A percentile compares a stretch with the other conserved stretches of the same genome.
phyloP scores from a whole-genome alignment of 768 basidiomycete species.

The Tulasnella sp. region DNA sequence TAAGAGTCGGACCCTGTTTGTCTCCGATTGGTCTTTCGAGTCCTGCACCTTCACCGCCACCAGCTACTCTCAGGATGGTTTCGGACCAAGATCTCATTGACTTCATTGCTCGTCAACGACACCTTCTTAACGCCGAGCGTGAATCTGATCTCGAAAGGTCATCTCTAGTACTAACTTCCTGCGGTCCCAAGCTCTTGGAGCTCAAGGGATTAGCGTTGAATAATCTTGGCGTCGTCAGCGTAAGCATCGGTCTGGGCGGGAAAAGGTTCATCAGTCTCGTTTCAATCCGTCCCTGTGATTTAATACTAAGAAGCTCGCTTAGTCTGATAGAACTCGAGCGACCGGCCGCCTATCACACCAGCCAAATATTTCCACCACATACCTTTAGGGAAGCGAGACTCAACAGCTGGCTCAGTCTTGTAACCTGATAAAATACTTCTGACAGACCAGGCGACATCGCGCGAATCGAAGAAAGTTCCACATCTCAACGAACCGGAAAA shows the following conservation, averaged over 20 bases:
- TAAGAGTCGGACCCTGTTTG: background rate
- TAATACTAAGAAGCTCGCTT: slow-evolving; percentile 24
- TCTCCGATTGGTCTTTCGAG: background rate
- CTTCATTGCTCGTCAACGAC: slow-evolving; percentile 70
- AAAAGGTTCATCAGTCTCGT: slow-evolving; percentile 65
- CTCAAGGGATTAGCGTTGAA: slow-evolving; percentile 81
- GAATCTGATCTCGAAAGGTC: slow-evolving; percentile 83
- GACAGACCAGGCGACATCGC: slow-evolving; percentile 86
- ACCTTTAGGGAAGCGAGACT: slow-evolving; percentile 64
- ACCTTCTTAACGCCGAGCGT: slow-evolving; percentile 71
- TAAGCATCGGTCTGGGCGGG: slow-evolving; percentile 88
- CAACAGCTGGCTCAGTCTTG: background rate
- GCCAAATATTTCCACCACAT: slow-evolving; percentile 78
- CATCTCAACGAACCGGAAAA: slow-evolving; percentile 38
- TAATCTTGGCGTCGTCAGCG: slow-evolving; percentile 67
- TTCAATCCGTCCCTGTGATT: slow-evolving; percentile 46
- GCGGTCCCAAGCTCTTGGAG: slow-evolving; percentile 82
- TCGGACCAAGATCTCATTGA: slow-evolving; percentile 45
- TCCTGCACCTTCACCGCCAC: background rate
- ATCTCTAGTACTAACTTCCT: slow-evolving; percentile 78
- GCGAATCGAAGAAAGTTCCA: slow-evolving; percentile 73
- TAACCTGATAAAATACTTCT: background rate
- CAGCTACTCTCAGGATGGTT: slow-evolving; percentile 25
- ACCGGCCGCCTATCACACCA: slow-evolving; percentile 76
- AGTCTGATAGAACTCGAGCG: slow-evolving; percentile 88